Evolutionary conservation across 495 filamentous ascomycete genomes (phyloP), one percentile per base, ranked within the genome.

Genomic region (Aspergillus saccharolyticus): DNA sequence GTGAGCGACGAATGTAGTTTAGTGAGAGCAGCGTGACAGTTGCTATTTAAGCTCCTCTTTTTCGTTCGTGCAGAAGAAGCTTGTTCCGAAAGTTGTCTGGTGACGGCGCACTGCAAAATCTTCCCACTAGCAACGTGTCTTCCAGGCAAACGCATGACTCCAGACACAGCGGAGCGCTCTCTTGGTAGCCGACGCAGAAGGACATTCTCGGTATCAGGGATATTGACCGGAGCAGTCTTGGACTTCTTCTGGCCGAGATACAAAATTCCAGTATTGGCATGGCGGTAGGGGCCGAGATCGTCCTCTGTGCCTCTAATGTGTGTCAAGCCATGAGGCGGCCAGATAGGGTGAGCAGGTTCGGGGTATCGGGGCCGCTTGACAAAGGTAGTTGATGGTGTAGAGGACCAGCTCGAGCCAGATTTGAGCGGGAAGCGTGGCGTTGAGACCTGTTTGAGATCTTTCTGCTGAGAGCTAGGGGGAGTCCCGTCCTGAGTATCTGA

Each of bases 311-410:
- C 66, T 57, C 66, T 59, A 22, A 88, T 64, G 65, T 93, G 88
- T 6, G 77, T 63, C 61, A 86, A 79, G 20, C 75, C 86, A 64
- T 72, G 74, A 52, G 84, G 83, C 25, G 89, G 89, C 89, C 89
- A 94, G 44, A 85, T 73, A 15, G 87, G 78, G 28, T 85, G 72
- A 42, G 80, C 62, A 24, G 83, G 75, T 9, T 86, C 86, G 0
- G 85, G 80, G 47, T 83, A 76, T 60, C 83, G 88, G 1, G 80
- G 60, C 17, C 59, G 59, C 22, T 58, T 73, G 66, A 56, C 69
- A 44, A 61, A 76, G 52, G 62, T 58, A 1, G 44, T 47, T 8
- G 63, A 22, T 42, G 24, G 57, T 20, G 55, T 30, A n/a, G 30
- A 53, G 0, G 30, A 66, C 53, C 43, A 66, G 56, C 30, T 72